A percentile compares a stretch with the other conserved stretches of the same genome.
phyloP scores from a whole-genome alignment of 768 basidiomycete genomes.

The Pleurotus giganteus region DNA sequence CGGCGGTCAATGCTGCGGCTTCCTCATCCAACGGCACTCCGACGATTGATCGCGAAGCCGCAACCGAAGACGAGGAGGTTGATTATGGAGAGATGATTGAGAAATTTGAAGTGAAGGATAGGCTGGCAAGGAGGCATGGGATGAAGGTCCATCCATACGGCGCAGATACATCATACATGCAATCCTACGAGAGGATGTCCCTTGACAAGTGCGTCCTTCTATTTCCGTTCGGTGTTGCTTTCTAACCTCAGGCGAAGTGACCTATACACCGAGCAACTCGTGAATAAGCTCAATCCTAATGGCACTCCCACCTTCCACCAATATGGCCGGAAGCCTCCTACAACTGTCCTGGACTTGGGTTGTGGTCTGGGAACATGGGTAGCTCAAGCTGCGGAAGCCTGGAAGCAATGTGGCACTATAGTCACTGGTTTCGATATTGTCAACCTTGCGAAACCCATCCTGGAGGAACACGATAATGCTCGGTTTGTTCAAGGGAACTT shows the following conservation, averaged over 20 bases:
- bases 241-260: slow-evolving; percentile 44
- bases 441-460: slow-evolving; percentile 37
- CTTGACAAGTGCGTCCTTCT: slow-evolving; percentile 53
- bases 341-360: slow-evolving; percentile 67
- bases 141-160: slow-evolving; percentile 58
- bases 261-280: slow-evolving; percentile 49
- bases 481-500: slow-evolving; percentile 64
- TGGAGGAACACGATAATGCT: slow-evolving; percentile 38
- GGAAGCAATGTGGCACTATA: slow-evolving; percentile 46
- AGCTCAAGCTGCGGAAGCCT: slow-evolving; percentile 55
- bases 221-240: slow-evolving; percentile 9
- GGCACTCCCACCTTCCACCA: slow-evolving; percentile 62
- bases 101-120: slow-evolving; percentile 29
- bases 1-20: slow-evolving; percentile 2
- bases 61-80: slow-evolving; percentile 20
- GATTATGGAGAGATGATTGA: slow-evolving; percentile 18
- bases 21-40: slow-evolving; percentile 3
- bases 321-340: slow-evolving; percentile 46
- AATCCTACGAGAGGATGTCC: slow-evolving; percentile 54
- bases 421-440: slow-evolving; percentile 71
- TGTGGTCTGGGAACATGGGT: slow-evolving; percentile 76
- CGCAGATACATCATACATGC: slow-evolving; percentile 58
- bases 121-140: slow-evolving; percentile 38
- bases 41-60: background rate
- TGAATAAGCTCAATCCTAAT: slow-evolving; percentile 52